These are phyloP conservation scores for Dioscorea alata DNA, from an alignment of 106 monocot species.

Conservation along the genomic window DNA sequence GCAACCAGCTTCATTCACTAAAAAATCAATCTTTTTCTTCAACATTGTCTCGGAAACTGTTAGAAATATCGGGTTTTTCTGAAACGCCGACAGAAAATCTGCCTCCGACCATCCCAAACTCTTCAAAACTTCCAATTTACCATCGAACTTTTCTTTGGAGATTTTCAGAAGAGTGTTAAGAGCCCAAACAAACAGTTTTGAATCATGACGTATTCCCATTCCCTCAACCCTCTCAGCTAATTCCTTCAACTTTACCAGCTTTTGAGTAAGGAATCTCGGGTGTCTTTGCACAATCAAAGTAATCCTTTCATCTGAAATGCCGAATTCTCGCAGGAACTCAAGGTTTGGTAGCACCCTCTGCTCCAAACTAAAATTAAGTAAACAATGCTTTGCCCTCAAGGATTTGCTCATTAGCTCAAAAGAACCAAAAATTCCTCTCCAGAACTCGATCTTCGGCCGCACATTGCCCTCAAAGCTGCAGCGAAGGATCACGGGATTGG, in stretches of 20 bases:
- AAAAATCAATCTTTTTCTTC: conserved; percentile 12
- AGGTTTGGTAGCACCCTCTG: conserved; percentile 5
- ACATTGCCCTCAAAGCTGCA: neutral
- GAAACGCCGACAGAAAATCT: conserved; percentile 3
- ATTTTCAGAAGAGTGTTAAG: neutral
- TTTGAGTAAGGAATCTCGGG: neutral
- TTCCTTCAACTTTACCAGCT: neutral
- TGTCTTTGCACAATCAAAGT: neutral
- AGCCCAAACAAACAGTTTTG: conserved; percentile 1
- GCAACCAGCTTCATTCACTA: conserved; percentile 7
- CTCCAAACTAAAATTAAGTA: neutral
- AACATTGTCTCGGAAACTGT: neutral
- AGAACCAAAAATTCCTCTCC: neutral
- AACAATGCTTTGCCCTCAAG: neutral
- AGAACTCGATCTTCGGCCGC: conserved; percentile 2
- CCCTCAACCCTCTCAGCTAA: neutral
- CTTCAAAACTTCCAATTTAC: conserved; percentile 7
- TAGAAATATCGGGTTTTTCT: neutral
- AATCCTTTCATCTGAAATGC: neutral
- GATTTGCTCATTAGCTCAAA: neutral
- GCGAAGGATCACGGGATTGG: neutral
- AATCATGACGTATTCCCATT: neutral
- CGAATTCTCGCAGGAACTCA: neutral
- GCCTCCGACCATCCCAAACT: conserved; percentile 20
- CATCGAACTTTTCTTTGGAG: neutral